Evolutionary conservation across 2,329 filamentous ascomycete species (phyloP).

Genomic region (Rhexocercosporidium sp.): DNA sequence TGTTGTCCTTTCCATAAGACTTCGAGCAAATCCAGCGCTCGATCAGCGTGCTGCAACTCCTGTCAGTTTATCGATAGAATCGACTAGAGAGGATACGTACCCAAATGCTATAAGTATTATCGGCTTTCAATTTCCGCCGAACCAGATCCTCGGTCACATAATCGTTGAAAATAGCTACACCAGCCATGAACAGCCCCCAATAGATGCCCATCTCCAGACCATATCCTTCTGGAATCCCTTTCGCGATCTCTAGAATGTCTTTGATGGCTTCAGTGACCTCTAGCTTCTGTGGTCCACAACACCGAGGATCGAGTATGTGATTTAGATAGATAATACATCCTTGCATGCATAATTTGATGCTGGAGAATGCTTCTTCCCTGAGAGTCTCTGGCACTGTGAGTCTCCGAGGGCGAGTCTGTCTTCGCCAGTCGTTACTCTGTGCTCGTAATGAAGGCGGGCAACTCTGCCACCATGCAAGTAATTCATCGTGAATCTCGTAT

Average conservation of each 20-base stretch:
- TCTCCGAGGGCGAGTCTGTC: conserved; percentile 32
- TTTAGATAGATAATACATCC: conserved; percentile 39
- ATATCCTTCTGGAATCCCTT: conserved; percentile 39
- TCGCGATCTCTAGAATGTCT: conserved; percentile 38
- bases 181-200: conserved; percentile 41
- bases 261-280: conserved; percentile 36
- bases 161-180: conserved; percentile 38
- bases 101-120: conserved; percentile 37
- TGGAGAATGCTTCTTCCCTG: conserved; percentile 39
- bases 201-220: conserved; percentile 42
- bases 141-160: conserved; percentile 35
- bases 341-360: conserved; percentile 36
- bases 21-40: conserved; percentile 38
- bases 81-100: conserved; percentile 25
- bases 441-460: conserved; percentile 35
- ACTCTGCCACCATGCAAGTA: conserved; percentile 36
- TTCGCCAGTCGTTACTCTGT: conserved; percentile 38
- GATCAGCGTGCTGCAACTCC: conserved; percentile 37
- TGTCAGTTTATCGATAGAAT: conserved; percentile 9
- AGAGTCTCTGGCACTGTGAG: conserved; percentile 38
- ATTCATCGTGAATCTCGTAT: conserved; percentile 30
- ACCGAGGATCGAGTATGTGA: conserved; percentile 39
- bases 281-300: conserved; percentile 25
- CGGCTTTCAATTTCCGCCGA: conserved; percentile 35
- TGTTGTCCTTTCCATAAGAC: conserved; percentile 42